phyloP scores from a whole-genome alignment of 805 yeast genomes.

The Brettanomyces anomalus region DNA sequence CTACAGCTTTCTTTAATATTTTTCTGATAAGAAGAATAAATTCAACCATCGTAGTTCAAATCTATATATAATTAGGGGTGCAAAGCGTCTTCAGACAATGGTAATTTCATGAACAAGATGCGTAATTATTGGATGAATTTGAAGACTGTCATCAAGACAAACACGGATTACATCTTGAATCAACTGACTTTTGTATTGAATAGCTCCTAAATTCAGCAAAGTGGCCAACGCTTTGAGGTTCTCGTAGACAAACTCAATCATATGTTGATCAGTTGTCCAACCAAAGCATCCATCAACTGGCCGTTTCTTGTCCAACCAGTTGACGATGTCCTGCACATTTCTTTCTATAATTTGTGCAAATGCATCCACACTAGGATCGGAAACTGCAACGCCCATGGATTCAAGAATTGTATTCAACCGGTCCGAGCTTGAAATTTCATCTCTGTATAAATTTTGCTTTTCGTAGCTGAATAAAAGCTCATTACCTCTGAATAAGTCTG shows the following conservation, averaged over 20 bases:
- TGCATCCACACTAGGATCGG: neutral
- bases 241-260: conserved; percentile 16
- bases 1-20: no score
- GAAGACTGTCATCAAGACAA: neutral
- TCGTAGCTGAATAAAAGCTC: conserved; percentile 54
- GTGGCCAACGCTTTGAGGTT: conserved; percentile 4
- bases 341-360: neutral
- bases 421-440: conserved; percentile 27
- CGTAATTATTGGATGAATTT: neutral
- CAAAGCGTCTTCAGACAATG: no score
- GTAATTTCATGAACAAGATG: neutral
- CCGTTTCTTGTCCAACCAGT: conserved; percentile 5
- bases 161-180: neutral
- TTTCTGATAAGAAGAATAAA: no score
- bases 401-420: conserved; percentile 6
- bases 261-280: conserved; percentile 17
- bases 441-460: conserved; percentile 56
- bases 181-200: neutral
- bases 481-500: conserved; percentile 13
- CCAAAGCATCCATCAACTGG: conserved; percentile 24
- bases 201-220: neutral
- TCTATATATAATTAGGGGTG: no score
- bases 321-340: conserved; percentile 4
- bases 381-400: neutral
- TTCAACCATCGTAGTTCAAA: no score